Conservation (phyloP, 805 yeast genomes). For the Lipomyces lipofer region DNA sequence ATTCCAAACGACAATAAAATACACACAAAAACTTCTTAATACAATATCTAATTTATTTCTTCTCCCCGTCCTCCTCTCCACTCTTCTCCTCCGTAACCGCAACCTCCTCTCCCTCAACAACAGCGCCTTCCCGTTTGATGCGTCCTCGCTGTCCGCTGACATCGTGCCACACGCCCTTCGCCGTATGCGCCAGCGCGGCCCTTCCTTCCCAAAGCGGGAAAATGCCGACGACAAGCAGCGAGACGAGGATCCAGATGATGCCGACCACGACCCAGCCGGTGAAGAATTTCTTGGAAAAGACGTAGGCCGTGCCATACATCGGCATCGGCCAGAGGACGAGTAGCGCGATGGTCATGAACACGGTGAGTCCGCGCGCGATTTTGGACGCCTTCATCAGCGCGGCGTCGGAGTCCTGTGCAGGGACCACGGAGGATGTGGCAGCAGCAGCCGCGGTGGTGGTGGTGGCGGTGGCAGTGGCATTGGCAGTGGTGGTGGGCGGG, state of each 20-base stretch:
- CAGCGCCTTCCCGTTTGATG: not conserved
- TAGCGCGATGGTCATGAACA: conserved; percentile 50
- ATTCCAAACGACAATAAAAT: too few relatives aligned
- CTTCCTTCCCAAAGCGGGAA: conserved; percentile 52
- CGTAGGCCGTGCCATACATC: conserved; percentile 72
- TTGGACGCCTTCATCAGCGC: conserved; percentile 18
- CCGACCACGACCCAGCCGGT: conserved; percentile 82
- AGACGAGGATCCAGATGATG: conserved; percentile 57
- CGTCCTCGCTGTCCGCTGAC: conserved; percentile 16
- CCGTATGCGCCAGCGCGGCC: conserved; percentile 43
- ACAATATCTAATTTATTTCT: too few relatives aligned
- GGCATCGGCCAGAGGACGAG: conserved; percentile 85
- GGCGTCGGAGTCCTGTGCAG: conserved; percentile 10
- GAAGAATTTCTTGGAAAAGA: conserved; percentile 69
- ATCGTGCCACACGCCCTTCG: conserved; percentile 28
- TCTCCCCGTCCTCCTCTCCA: too few relatives aligned
- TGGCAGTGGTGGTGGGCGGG: not conserved
- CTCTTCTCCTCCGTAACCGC: too few relatives aligned
- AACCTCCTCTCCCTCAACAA: not conserved
- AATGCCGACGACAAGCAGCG: conserved; percentile 32
- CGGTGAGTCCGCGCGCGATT: conserved; percentile 28
- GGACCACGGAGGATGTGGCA: not conserved
- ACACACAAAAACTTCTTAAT: too few relatives aligned
- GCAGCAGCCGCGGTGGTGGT: not conserved
- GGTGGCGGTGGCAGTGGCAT: not conserved